These are phyloP conservation scores for Fusarium domesticum DNA, from an alignment of 2,329 filamentous ascomycete genomes.

Conservation along the genomic window DNA sequence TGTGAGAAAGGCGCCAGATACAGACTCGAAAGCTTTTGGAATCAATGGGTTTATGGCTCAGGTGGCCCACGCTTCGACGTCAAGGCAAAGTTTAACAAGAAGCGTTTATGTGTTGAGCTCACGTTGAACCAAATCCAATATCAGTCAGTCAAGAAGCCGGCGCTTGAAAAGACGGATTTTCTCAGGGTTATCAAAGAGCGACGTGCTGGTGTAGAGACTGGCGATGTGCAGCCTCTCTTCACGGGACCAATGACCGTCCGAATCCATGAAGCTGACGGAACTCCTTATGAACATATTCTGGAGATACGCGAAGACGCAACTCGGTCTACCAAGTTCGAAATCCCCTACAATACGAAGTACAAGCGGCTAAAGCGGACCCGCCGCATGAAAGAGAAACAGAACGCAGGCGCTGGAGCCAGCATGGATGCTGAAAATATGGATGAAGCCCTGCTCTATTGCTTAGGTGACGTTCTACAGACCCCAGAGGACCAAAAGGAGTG, in stretches of 20 bases:
- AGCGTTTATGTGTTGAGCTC: conserved; percentile 91
- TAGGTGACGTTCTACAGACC: conserved; percentile 85
- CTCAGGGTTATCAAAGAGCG: conserved; percentile 82
- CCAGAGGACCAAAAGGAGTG: conserved; percentile 80
- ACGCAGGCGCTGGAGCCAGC: conserved; percentile 54
- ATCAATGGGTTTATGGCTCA: conserved; percentile 85
- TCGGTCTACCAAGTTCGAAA: conserved; percentile 76
- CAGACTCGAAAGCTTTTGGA: conserved; percentile 85
- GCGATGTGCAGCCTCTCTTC: conserved; percentile 73
- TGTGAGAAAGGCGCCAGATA: conserved; percentile 88
- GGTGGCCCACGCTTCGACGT: conserved; percentile 88
- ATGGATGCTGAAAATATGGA: conserved; percentile 64
- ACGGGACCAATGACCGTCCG: conserved; percentile 96
- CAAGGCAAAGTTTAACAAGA: conserved; percentile 93
- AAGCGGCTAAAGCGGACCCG: conserved; percentile 90
- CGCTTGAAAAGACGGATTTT: conserved; percentile 70
- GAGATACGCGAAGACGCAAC: conserved; percentile 86
- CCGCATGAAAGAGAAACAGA: conserved; percentile 72
- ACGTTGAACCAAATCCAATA: conserved; percentile 74
- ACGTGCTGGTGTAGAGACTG: conserved; percentile 64
- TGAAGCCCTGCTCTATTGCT: conserved; percentile 81
- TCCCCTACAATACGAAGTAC: conserved; percentile 98
- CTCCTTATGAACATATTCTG: conserved; percentile 95
- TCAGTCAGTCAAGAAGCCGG: conserved; percentile 40
- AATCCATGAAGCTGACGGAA: conserved; percentile 97